phyloP scores from a whole-genome alignment of 495 filamentous ascomycete genomes.

The Aspergillus mulundensis region DNA sequence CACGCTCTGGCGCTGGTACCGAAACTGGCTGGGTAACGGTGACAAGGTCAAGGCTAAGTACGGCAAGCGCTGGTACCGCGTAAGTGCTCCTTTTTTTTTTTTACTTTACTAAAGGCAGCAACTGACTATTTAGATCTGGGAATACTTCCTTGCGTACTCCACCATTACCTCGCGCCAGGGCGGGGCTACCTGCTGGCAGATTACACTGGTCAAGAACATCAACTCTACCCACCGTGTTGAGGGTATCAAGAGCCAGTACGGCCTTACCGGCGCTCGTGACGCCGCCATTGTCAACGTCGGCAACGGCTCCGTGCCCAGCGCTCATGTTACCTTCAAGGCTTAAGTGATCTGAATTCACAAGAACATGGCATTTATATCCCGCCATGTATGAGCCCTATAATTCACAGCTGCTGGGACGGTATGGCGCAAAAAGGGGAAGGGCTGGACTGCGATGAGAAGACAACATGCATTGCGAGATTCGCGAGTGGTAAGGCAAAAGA shows the following conservation, averaged over 20 bases:
- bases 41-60: conserved; percentile 97
- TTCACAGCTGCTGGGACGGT: too few species aligned
- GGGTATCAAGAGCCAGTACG: conserved; percentile 72
- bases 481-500: neutral
- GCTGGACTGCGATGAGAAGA: too few species aligned
- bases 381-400: too few species aligned
- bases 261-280: conserved; percentile 64
- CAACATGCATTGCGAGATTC: too few species aligned
- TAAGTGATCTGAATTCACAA: conserved; percentile 4
- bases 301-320: conserved; percentile 38
- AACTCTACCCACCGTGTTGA: conserved; percentile 94
- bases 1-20: conserved; percentile 97
- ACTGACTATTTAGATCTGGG: conserved; percentile 67
- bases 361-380: too few species aligned
- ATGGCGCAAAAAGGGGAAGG: too few species aligned
- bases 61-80: conserved; percentile 91
- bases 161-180: conserved; percentile 95
- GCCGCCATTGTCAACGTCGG: conserved; percentile 36
- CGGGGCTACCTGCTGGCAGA: conserved; percentile 91
- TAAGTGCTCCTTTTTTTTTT: conserved; percentile 47
- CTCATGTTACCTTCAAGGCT: conserved; percentile 36
- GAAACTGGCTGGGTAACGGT: conserved; percentile 95
- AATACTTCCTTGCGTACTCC: conserved; percentile 92
- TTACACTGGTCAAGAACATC: conserved; percentile 93
- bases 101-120: neutral